A percentile compares a stretch with the other conserved stretches of the same genome.
Evolutionary conservation across 306 rosid species (phyloP).

Genomic region (Begonia masoniana): DNA sequence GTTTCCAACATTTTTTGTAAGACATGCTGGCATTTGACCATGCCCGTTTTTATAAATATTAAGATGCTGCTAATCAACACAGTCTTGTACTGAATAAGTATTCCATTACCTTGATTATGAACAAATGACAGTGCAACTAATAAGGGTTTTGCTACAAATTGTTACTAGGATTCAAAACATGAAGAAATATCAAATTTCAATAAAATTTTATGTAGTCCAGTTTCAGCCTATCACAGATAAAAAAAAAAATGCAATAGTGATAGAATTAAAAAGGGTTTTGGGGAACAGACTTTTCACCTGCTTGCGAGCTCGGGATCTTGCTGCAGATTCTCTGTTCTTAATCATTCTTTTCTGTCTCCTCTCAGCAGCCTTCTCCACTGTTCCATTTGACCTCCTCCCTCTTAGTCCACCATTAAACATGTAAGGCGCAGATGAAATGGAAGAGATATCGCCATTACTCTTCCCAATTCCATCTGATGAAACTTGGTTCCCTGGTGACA

Average conservation of each 20-base stretch:
- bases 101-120: conserved; percentile 39
- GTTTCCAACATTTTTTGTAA: background rate
- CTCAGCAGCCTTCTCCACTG: conserved; percentile 88
- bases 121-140: background rate
- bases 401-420: conserved; percentile 63
- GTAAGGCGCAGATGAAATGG: conserved; percentile 79
- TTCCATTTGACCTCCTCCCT: conserved; percentile 64
- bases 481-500: conserved; percentile 62
- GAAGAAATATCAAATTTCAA: too few species aligned
- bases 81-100: conserved; percentile 19
- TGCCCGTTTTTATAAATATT: conserved; percentile 16
- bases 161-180: too few species aligned
- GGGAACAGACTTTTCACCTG: conserved; percentile 38
- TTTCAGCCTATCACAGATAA: too few species aligned
- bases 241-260: too few species aligned
- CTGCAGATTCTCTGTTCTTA: conserved; percentile 93
- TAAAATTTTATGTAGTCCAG: too few species aligned
- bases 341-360: conserved; percentile 99
- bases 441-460: conserved; percentile 75
- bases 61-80: conserved; percentile 10
- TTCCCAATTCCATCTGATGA: conserved; percentile 67
- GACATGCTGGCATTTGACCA: background rate
- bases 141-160: background rate
- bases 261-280: too few species aligned
- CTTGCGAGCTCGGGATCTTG: conserved; percentile 95